These are phyloP conservation scores for Carex arenaria DNA, from an alignment of 202 grass and related monocot species.

Conservation along the genomic window DNA sequence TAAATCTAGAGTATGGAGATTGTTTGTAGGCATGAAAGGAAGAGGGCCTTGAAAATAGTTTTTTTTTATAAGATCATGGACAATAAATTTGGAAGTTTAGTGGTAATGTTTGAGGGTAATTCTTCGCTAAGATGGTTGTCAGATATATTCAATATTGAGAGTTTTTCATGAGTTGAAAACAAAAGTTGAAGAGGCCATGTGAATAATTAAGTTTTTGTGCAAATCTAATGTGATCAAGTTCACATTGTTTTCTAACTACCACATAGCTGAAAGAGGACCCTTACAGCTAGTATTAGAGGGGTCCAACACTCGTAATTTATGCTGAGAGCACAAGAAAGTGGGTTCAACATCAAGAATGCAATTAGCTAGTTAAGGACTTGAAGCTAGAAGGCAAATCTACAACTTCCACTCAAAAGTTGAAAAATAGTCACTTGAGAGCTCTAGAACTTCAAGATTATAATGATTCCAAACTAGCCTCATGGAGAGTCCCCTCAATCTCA, in stretches of 20 bases:
- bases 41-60: neutral
- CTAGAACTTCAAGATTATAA: neutral
- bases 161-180: neutral
- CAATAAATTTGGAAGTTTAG: neutral
- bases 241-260: constrained; percentile 21
- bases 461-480: constrained; percentile 11
- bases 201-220: neutral
- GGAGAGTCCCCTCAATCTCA: neutral
- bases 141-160: constrained; percentile 11
- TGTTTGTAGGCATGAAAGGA: neutral
- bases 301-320: no score
- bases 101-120: neutral
- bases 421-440: constrained; percentile 1
- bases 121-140: neutral
- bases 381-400: constrained; percentile 15
- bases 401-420: neutral
- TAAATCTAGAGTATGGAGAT: neutral
- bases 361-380: constrained; percentile 11
- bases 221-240: constrained; percentile 6
- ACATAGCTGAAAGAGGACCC: neutral
- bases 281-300: neutral
- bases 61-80: constrained; percentile 1
- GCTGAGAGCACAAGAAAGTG: neutral
- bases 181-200: neutral
- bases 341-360: constrained; percentile 7